A percentile compares a stretch with the other conserved stretches of the same genome.
These are phyloP conservation scores for Exophiala alcalophila DNA, from an alignment of 2,329 filamentous ascomycete genomes.

Conservation along the genomic window DNA sequence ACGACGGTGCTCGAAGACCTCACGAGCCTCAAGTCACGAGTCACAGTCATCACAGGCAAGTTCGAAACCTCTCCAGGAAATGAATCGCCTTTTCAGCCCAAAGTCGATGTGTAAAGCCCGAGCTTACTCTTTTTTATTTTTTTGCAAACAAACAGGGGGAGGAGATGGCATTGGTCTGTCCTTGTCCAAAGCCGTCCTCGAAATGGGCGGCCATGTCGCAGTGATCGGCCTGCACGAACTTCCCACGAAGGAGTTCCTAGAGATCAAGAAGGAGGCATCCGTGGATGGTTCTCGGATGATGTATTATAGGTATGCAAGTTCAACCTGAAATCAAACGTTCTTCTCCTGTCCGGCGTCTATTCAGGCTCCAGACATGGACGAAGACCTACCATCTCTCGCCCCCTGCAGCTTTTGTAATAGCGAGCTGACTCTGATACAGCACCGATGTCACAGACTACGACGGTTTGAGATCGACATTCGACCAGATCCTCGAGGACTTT, in stretches of 20 bases:
- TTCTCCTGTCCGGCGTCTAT: background rate
- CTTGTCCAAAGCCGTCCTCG: constrained; percentile 39
- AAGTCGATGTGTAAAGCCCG: too few species aligned
- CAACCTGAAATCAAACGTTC: background rate
- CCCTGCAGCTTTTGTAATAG: too few species aligned
- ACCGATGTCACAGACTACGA: constrained; percentile 34
- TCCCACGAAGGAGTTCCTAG: constrained; percentile 30
- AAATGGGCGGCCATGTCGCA: constrained; percentile 40
- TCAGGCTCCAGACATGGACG: background rate
- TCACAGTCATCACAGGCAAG: constrained; percentile 29
- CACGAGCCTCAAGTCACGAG: constrained; percentile 34
- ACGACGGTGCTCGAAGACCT: too few species aligned
- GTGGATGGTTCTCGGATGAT: constrained; percentile 19
- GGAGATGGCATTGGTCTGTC: constrained; percentile 39
- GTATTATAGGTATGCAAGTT: background rate
- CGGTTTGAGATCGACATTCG: constrained; percentile 35
- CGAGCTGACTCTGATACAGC: too few species aligned
- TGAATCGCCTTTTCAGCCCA: too few species aligned
- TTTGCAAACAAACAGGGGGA: too few species aligned
- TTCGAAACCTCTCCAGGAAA: too few species aligned
- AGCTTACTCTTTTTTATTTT: too few species aligned
- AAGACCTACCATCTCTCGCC: background rate
- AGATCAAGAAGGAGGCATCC: constrained; percentile 33
- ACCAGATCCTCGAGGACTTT: constrained; percentile 40
- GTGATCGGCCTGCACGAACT: constrained; percentile 35